Base-by-base conservation (phyloP, 1,284 basidiomycete species). In the Spongispora temasekensis region DNA sequence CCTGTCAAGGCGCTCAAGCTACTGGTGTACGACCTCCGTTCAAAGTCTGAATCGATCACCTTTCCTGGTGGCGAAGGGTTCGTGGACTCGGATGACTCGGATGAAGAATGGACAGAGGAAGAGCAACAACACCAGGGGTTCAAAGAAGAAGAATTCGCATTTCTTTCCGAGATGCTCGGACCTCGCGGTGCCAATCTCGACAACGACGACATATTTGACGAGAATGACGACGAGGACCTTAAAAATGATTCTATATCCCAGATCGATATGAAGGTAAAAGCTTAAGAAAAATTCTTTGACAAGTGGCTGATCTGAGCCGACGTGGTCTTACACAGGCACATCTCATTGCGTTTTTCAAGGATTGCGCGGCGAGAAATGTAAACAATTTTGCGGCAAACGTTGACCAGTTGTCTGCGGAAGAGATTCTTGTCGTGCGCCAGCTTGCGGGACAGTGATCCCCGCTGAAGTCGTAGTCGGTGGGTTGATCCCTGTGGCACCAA, bases 1-100 rank as follows among this genome's bases (percentile, higher is more conserved):
- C 91, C 90, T 0, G 86, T 94, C 61, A 98, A 98, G 77, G 91
- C 89, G 2, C 81, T 98, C 74, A 98, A 98, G 75, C 79, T 98
- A 21, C 79, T 98, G 21, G 72, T 98, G 50, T 88, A 89, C 60
- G 95, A 98, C 65, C 79, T 96, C 21, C 89, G 91, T 66, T 83
- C 85, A 13, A 85, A 85, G 53, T 88, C 88, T 21, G 90, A 91
- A 67, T 80, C 86, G 0, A 84, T 89, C 6, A 81, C 85, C 15
- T 81, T 90, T 54, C 81, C 82, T 5, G 81, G 82, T 57, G 82
- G 80, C 44, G 81, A 81, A 44, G 79, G 79, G 57, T 84, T 86
- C 25, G 76, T 87, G 31, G 86, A 87, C 50, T 89, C 87, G 10
- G 93, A 94, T 65, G 95, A 95, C 69, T 90, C 83, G 86, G 91